phyloP scores from a whole-genome alignment of 345 rosid genomes.

The Gossypium longicalyx region DNA sequence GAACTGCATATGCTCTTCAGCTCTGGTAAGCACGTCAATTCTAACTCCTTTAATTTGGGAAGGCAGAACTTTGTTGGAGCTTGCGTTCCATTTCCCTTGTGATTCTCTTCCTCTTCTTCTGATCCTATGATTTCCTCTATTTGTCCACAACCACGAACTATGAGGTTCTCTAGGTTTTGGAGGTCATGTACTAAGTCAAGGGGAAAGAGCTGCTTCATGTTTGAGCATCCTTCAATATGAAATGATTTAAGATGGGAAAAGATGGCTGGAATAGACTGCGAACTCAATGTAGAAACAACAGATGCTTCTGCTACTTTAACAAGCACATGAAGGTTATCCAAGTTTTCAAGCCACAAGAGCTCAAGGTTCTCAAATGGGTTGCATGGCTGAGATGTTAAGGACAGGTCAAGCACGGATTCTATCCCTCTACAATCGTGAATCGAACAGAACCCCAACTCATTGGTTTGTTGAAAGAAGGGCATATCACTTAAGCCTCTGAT shows the following conservation, averaged over 20 bases:
- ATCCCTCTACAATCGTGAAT: background rate
- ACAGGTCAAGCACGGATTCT: background rate
- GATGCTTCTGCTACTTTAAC: background rate
- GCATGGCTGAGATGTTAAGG: background rate
- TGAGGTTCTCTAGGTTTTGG: background rate
- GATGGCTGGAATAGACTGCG: background rate
- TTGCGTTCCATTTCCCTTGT: background rate
- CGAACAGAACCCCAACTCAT: background rate
- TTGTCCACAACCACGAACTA: background rate
- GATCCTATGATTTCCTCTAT: background rate
- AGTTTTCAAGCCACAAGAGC: background rate
- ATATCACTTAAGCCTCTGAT: background rate
- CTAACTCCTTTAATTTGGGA: background rate
- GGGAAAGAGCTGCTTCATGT: background rate
- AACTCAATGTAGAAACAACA: background rate
- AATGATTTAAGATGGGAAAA: constrained; percentile 6
- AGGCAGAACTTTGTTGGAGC: background rate
- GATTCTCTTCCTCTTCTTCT: background rate
- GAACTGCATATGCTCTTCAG: background rate
- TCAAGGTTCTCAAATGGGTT: background rate
- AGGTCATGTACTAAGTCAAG: background rate
- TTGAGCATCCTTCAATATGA: background rate
- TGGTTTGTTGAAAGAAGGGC: background rate
- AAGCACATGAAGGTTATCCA: background rate
- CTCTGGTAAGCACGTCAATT: background rate